Evolutionary conservation across 2,329 filamentous ascomycete species (phyloP).

Genomic region (Alternaria incomplexa): DNA sequence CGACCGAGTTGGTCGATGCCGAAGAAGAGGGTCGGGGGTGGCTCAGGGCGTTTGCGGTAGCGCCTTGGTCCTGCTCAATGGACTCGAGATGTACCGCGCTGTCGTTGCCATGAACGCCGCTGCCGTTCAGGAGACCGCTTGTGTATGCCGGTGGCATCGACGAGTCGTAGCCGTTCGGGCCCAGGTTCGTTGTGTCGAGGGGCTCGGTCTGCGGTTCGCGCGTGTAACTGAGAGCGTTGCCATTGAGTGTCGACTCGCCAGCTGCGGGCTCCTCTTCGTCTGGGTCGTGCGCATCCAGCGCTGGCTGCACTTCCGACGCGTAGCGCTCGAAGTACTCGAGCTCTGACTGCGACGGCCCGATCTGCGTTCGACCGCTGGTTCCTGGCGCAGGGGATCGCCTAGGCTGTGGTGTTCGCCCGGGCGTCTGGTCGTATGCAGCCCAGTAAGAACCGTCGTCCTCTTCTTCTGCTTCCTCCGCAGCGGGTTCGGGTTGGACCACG

Average conservation of each 20-base stretch:
- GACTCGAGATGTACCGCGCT: conserved; percentile 31
- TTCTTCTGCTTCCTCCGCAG: conserved; percentile 45
- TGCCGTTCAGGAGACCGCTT: conserved; percentile 5
- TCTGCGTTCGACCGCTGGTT: conserved; percentile 44
- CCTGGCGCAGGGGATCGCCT: conserved; percentile 68
- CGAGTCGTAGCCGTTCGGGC: conserved; percentile 40
- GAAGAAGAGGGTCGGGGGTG: conserved; percentile 47
- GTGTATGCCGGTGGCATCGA: conserved; percentile 34
- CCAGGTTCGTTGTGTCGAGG: conserved; percentile 47
- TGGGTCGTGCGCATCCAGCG: conserved; percentile 81
- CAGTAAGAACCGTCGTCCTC: conserved; percentile 80
- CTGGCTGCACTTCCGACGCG: conserved; percentile 74
- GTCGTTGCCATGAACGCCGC: conserved; percentile 13
- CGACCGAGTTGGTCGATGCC: conserved; percentile 60
- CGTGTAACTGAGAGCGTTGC: conserved; percentile 54
- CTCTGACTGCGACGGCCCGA: conserved; percentile 57
- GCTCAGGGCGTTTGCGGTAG: conserved; percentile 37
- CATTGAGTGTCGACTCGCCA: conserved; percentile 61
- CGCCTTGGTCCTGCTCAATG: conserved; percentile 25
- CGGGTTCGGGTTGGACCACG: conserved; percentile 17
- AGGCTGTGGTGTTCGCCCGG: conserved; percentile 51
- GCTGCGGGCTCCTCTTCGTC: conserved; percentile 65
- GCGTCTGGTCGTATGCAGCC: conserved; percentile 76
- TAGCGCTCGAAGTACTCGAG: conserved; percentile 80
- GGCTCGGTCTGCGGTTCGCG: conserved; percentile 53